phyloP scores from a whole-genome alignment of 164 flowering plant genomes.

The Paratinospora sagittata region DNA sequence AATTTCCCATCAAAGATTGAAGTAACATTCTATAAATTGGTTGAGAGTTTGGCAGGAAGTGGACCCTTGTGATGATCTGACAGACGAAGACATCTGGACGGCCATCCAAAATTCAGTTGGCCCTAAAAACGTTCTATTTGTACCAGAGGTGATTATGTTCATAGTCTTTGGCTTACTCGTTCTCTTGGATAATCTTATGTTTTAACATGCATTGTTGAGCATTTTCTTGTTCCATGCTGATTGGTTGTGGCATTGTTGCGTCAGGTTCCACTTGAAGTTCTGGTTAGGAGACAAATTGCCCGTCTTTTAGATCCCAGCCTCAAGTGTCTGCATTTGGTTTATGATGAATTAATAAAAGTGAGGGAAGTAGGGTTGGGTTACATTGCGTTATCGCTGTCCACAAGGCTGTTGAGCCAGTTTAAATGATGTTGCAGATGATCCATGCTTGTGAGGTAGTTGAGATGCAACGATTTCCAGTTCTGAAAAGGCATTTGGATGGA shows the following conservation, averaged over 20 bases:
- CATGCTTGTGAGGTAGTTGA: constrained; percentile 35
- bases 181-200: background rate
- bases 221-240: background rate
- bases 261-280: constrained; percentile 58
- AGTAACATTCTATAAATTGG: background rate
- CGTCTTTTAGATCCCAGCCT: constrained; percentile 58
- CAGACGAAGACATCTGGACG: constrained; percentile 48
- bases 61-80: constrained; percentile 59
- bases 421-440: constrained; percentile 37
- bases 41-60: constrained; percentile 35
- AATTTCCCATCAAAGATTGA: background rate
- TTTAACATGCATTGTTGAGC: background rate
- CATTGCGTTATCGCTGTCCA: background rate
- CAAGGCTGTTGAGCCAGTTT: background rate
- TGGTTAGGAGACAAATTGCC: constrained; percentile 48
- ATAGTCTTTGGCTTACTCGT: background rate
- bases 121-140: constrained; percentile 44
- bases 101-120: constrained; percentile 62
- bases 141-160: constrained; percentile 34
- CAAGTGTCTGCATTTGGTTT: constrained; percentile 47
- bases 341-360: constrained; percentile 59
- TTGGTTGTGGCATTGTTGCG: background rate
- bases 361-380: background rate
- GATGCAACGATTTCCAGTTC: constrained; percentile 46
- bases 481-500: constrained; percentile 49